Evolutionary conservation across 129 eudicot genomes (phyloP).

Genomic region (Flaveria sonorensis): DNA sequence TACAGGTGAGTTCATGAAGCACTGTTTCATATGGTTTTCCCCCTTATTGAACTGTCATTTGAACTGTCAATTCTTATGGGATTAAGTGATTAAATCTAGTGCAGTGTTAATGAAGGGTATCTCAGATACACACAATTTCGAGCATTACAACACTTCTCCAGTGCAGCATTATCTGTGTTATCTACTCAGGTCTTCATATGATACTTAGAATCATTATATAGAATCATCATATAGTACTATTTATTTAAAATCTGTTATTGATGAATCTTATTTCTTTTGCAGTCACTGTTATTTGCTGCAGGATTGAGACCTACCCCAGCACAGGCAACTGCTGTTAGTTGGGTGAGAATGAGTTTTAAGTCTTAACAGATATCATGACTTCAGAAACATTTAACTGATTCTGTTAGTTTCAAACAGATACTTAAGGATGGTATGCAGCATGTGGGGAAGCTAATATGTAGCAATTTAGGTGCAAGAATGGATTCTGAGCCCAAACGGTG

Average conservation of each 20-base stretch:
- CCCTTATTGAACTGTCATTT: not conserved
- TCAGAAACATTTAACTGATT: conserved; percentile 18
- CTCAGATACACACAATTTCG: conserved; percentile 92
- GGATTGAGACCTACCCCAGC: conserved; percentile 98
- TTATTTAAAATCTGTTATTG: not conserved
- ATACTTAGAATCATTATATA: conserved; percentile 15
- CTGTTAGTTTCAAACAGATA: conserved; percentile 48
- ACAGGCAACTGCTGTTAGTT: conserved; percentile 96
- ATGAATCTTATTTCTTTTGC: conserved; percentile 45
- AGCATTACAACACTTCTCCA: conserved; percentile 81
- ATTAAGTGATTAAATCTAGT: conserved; percentile 24
- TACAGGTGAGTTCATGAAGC: conserved; percentile 56
- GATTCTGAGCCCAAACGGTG: conserved; percentile 98
- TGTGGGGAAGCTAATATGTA: conserved; percentile 88
- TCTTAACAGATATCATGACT: conserved; percentile 9
- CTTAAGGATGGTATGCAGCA: conserved; percentile 98
- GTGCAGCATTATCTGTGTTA: conserved; percentile 89
- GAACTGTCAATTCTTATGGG: conserved; percentile 6
- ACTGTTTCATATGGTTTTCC: not conserved
- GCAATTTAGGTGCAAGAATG: conserved; percentile 97
- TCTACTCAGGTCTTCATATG: conserved; percentile 81
- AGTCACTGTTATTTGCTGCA: conserved; percentile 97
- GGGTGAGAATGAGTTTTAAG: conserved; percentile 60
- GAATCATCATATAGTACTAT: not conserved
- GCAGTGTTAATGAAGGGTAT: conserved; percentile 96